These are phyloP conservation scores for Coemansia reversa DNA, from an alignment of 192 early-diverging fungal genomes.

Conservation along the genomic window DNA sequence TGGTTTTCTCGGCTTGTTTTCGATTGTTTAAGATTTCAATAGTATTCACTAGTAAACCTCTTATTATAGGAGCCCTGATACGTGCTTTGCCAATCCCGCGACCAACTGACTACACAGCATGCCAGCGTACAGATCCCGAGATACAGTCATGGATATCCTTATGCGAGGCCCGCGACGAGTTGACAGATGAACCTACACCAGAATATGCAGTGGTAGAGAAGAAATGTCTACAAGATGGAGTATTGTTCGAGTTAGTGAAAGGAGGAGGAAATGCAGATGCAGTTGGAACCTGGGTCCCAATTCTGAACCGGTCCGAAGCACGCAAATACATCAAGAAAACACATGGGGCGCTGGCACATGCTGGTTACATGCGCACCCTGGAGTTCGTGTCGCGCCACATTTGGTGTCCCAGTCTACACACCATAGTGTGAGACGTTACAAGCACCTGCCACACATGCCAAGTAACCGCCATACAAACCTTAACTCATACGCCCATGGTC, in stretches of 20 bases:
- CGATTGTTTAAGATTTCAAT: too few species aligned
- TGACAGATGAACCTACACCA: background rate
- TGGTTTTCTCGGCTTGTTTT: too few species aligned
- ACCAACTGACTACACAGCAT: background rate
- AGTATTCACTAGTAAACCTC: too few species aligned
- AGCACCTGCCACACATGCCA: conserved; percentile 19
- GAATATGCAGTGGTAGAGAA: conserved; percentile 1
- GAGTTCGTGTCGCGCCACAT: background rate
- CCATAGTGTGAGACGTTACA: background rate
- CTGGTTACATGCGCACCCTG: conserved; percentile 10
- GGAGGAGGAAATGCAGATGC: background rate
- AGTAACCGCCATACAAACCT: conserved; percentile 6
- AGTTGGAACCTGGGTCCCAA: conserved; percentile 9
- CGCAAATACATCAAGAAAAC: background rate
- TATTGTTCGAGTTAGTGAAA: background rate
- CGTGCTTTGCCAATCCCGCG: background rate
- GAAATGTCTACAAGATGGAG: background rate
- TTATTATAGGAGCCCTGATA: background rate
- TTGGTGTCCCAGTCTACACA: background rate
- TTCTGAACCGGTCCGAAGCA: background rate
- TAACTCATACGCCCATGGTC: conserved; percentile 9
- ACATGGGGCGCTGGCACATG: conserved; percentile 5
- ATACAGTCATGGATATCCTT: conserved; percentile 2
- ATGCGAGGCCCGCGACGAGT: too few species aligned
- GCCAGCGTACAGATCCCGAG: background rate